Evolutionary conservation across 2,329 filamentous ascomycete species (phyloP), one percentile per base, ranked within the genome.

Genomic region (Aspergillus novofumigatus): DNA sequence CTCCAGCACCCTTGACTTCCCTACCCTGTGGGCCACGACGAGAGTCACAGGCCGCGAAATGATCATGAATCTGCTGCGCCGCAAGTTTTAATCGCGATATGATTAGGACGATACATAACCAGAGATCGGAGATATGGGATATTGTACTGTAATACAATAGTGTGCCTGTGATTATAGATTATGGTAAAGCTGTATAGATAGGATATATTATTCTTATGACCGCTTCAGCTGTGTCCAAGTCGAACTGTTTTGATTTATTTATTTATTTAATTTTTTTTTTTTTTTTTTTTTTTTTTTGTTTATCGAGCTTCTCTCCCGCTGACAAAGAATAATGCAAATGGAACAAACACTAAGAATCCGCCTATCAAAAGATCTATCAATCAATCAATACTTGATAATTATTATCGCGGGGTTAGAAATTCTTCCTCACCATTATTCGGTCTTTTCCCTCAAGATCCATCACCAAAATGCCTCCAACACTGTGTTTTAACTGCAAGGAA

Each of bases 11-110:
- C 79, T 96, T 63, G 92, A 96, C 75, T 83, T 95, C 71, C 85
- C 84, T n/a, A 96, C 91, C 1, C 75, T 96, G 68, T 94, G 89
- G 88, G 83, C 83, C 67, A 96, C 89, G n/a, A 84, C 84, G 35
- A 80, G 78, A 62, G 81, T 93, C 59, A 95, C 91, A 1, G 91
- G 79, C 2, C 78, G 85, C 57, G 84, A 92, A 80, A 96, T 94
- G 86, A 77, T 91, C 59, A 73, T 74, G 35, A 93, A 95, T 74
- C 71, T 95, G 72, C 70, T 87, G 57, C 75, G 81, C 67, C 84
- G 83, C 57, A 94, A 94, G 83, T 75, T 93, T 58, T 91, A 81
- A 77, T 53, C 2, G 10, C 35, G 21, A 17, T 14, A 47, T 10
- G 32, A 51, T 3, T 10, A 4, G 10, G 26, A 50, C 29, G 25